Percentiles rank a stretch among this genome's conserved stretches.
Evolutionary conservation across 2,329 filamentous ascomycete species (phyloP).

Genomic region (Aspergillus ruber): DNA sequence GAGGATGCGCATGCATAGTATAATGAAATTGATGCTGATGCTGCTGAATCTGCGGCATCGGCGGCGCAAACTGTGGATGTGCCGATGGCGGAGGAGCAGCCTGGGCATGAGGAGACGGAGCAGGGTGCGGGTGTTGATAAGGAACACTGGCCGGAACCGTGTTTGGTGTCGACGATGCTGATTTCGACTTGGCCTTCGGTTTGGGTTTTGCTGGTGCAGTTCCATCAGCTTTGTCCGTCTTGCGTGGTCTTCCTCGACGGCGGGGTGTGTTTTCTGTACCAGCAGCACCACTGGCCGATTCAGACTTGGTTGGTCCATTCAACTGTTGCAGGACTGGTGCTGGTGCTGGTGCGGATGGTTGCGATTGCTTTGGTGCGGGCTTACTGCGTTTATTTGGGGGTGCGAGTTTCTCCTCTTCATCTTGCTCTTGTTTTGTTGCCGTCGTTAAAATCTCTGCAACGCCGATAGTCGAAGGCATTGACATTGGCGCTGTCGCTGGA

Average conservation of each 20-base stretch:
- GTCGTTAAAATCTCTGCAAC: background rate
- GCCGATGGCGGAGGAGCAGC: background rate
- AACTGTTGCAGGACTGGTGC: too few relatives aligned
- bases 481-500: background rate
- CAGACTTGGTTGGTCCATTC: background rate
- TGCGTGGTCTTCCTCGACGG: constrained; percentile 3
- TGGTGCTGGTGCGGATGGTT: background rate
- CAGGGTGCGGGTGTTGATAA: background rate
- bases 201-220: background rate
- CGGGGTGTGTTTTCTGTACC: constrained; percentile 1
- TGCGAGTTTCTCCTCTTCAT: constrained; percentile 1
- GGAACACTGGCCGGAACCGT: background rate
- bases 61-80: too few relatives aligned
- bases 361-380: background rate
- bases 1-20: background rate
- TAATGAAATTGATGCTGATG: too few relatives aligned
- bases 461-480: background rate
- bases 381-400: constrained; percentile 1
- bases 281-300: background rate
- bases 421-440: constrained; percentile 1
- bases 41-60: too few relatives aligned
- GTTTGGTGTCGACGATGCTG: background rate
- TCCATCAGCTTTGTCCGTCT: background rate
- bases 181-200: background rate
- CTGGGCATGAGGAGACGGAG: background rate